A percentile compares a stretch with the other conserved stretches of the same genome.
Evolutionary conservation across 1,284 basidiomycete species (phyloP).

Genomic region (Exobasidium cylindrosporum): DNA sequence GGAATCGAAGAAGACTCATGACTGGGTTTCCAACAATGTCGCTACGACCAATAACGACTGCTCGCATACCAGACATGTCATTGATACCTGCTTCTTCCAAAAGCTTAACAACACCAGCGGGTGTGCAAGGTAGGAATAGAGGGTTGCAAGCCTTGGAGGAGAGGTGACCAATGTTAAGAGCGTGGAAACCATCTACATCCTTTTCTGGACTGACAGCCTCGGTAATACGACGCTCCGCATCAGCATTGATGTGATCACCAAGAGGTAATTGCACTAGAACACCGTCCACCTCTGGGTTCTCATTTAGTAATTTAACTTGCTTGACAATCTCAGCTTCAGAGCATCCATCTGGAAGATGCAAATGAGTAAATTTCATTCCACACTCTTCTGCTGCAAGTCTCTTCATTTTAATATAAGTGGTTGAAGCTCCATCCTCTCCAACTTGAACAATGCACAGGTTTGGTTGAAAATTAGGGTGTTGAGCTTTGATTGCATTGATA

Average conservation of each 20-base stretch:
- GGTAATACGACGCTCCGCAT: conserved; percentile 84
- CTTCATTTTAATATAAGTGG: conserved; percentile 96
- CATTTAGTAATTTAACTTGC: conserved; percentile 77
- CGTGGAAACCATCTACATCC: conserved; percentile 99
- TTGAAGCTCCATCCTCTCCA: conserved; percentile 83
- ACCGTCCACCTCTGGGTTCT: conserved; percentile 77
- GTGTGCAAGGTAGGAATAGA: conserved; percentile 91
- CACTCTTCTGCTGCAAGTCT: conserved; percentile 90
- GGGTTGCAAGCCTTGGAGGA: conserved; percentile 86
- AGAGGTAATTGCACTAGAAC: conserved; percentile 97
- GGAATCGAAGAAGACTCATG: conserved; percentile 79
- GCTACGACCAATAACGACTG: conserved; percentile 91
- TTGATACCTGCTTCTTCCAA: conserved; percentile 78
- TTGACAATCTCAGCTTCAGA: conserved; percentile 74
- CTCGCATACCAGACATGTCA: conserved; percentile 61
- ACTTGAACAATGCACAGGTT: conserved; percentile 91
- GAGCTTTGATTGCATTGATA: conserved; percentile 50
- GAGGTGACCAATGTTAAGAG: conserved; percentile 95
- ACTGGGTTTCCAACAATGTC: conserved; percentile 98
- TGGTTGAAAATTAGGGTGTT: conserved; percentile 79
- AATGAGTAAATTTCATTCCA: conserved; percentile 83
- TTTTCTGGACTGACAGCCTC: conserved; percentile 92
- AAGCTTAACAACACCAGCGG: conserved; percentile 84
- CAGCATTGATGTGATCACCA: conserved; percentile 74
- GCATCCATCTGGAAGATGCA: conserved; percentile 67